phyloP scores from a whole-genome alignment of 345 rosid species.

The Linum usitatissimum region DNA sequence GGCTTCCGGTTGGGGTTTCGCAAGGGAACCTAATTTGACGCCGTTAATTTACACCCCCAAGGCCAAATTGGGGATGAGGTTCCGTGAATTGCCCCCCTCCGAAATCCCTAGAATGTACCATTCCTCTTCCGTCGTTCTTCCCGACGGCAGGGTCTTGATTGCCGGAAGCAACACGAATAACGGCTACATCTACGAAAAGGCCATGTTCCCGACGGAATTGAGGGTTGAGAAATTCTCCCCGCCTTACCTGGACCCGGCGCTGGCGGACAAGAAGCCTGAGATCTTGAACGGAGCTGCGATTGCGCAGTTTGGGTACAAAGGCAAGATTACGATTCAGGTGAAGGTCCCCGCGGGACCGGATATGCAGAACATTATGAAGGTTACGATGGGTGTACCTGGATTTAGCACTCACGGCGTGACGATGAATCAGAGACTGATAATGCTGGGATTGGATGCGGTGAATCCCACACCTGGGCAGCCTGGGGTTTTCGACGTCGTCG shows the following conservation, averaged over 20 bases:
- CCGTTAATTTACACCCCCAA: neutral
- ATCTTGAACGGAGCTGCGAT: slow-evolving; percentile 6
- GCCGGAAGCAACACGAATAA: slow-evolving; percentile 40
- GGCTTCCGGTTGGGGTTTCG: neutral
- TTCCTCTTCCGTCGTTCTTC: slow-evolving; percentile 26
- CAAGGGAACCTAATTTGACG: neutral
- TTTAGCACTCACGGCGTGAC: slow-evolving; percentile 41
- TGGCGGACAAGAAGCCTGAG: slow-evolving; percentile 3
- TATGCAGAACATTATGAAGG: slow-evolving; percentile 14
- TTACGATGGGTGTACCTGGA: slow-evolving; percentile 36
- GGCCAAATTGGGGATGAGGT: slow-evolving; percentile 13
- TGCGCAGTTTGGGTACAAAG: slow-evolving; percentile 3
- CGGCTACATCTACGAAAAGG: slow-evolving; percentile 19
- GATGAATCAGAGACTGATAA: slow-evolving; percentile 36
- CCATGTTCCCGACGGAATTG: slow-evolving; percentile 26
- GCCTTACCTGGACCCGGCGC: slow-evolving; percentile 20
- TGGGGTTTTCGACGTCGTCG: slow-evolving; percentile 8
- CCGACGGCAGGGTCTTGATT: slow-evolving; percentile 32
- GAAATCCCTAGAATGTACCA: slow-evolving; percentile 33
- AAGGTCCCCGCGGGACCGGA: neutral
- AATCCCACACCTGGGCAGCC: neutral
- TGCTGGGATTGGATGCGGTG: slow-evolving; percentile 5
- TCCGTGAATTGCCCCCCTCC: slow-evolving; percentile 10
- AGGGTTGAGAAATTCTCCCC: slow-evolving; percentile 40
- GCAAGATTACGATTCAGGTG: slow-evolving; percentile 10